These are phyloP conservation scores for Cucurbita maxima DNA, from an alignment of 306 rosid species.

Conservation along the genomic window DNA sequence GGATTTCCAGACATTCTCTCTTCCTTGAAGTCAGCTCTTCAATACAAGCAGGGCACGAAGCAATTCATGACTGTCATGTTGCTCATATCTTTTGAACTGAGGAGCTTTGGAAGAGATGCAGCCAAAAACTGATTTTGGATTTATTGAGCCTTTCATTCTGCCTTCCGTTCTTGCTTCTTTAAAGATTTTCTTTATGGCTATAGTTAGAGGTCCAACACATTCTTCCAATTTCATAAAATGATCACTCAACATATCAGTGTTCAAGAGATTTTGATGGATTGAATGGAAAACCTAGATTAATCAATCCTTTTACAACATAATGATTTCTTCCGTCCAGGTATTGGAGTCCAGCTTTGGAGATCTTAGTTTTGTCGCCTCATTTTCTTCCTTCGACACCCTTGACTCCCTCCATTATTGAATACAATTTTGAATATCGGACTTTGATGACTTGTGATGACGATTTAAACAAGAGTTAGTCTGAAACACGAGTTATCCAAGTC, in stretches of 20 bases:
- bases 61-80: conserved; percentile 94
- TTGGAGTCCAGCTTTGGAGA: too few species aligned
- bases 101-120: conserved; percentile 69
- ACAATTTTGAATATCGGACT: too few species aligned
- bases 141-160: conserved; percentile 41
- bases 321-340: conserved; percentile 29
- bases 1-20: conserved; percentile 28
- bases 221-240: conserved; percentile 36
- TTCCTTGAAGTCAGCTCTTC: conserved; percentile 52
- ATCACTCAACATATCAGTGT: conserved; percentile 49
- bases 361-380: too few species aligned
- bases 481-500: too few species aligned
- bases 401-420: too few species aligned
- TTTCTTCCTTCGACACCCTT: too few species aligned
- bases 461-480: too few species aligned
- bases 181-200: conserved; percentile 64
- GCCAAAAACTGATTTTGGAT: conserved; percentile 77
- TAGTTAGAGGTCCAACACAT: conserved; percentile 47
- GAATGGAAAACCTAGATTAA: conserved; percentile 96
- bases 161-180: conserved; percentile 46
- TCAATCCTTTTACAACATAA: conserved; percentile 57
- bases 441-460: too few species aligned
- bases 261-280: conserved; percentile 69
- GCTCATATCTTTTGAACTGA: conserved; percentile 81
- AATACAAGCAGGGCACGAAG: conserved; percentile 64